Base-by-base conservation (phyloP, 2,329 filamentous ascomycete genomes). In the Escovopsis sp. region DNA sequence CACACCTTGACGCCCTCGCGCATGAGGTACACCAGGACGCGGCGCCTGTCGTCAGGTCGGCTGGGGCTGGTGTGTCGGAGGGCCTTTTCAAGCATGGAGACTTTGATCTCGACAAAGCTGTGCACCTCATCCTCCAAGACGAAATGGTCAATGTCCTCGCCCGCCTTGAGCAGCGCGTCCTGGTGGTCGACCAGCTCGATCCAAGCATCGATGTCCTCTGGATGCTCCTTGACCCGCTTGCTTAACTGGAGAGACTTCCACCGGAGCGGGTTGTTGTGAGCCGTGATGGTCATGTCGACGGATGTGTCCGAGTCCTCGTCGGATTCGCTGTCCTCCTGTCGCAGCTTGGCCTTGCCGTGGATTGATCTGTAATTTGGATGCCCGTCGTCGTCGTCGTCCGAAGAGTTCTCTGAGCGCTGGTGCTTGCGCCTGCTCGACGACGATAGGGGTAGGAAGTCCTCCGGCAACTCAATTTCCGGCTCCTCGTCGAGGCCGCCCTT, bases 21-120 rank as follows among this genome's bases (percentile, higher is more conserved):
- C 70, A 95, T 80, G 44, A 87, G 67, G 4, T 75, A 77, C 9
- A 82, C 59, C 6, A 87, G 58, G 1, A 95, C 66, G 8, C 61
- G 63, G 45, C 83, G 73, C 12, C 73, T 70, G 36, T 71, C 69
- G 33, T 63, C 51, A 1, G 8, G 8, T 9, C 11, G 28, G 11
- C 28, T 6, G 1, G 64, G 60, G 1, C 58, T 56, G 4, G 50
- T 67, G 38, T 80, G 73, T 10, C 67, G 63, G 7, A 94, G 59
- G 0, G 88, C 88, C 47, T 85, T 79, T 49, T 89, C 77, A 46
- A 88, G 84, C 47, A 94, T 75, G 2, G 81, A 77, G 3, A 94
- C 64, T 49, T 85, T 89, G 43, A 94, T 77, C 48, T 91, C 82
- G 4, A 85, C 79, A 43, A 85, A 75, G 47, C 81, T 81, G 47